phyloP scores from a whole-genome alignment of 1,284 basidiomycete genomes.

The Trametes versicolor region DNA sequence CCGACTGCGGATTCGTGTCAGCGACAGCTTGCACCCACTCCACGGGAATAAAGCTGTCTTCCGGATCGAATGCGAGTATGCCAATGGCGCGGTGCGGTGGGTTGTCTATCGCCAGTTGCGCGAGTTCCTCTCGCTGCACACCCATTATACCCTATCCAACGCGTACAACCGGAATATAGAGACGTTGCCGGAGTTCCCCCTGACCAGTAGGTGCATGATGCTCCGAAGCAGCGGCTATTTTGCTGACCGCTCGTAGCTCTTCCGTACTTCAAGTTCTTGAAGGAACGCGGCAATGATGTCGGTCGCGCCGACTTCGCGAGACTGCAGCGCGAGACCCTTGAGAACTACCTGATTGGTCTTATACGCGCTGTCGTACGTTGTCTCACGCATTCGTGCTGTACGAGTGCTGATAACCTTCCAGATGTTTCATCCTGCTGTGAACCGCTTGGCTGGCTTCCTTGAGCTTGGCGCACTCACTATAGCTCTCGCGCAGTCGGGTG shows the following conservation, averaged over 20 bases:
- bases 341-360: slow-evolving; percentile 90
- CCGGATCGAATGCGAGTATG: slow-evolving; percentile 96
- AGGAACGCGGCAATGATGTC: slow-evolving; percentile 62
- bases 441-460: slow-evolving; percentile 93
- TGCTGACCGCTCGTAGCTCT: slow-evolving; percentile 58
- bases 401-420: slow-evolving; percentile 43
- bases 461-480: slow-evolving; percentile 94
- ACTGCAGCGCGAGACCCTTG: slow-evolving; percentile 82
- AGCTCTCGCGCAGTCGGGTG: slow-evolving; percentile 84
- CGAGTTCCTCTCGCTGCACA: slow-evolving; percentile 92
- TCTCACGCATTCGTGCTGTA: neutral
- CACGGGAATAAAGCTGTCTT: slow-evolving; percentile 86
- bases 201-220: slow-evolving; percentile 67
- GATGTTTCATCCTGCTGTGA: slow-evolving; percentile 98
- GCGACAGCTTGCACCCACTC: slow-evolving; percentile 86
- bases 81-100: slow-evolving; percentile 95
- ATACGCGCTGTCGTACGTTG: slow-evolving; percentile 87
- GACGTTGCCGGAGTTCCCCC: slow-evolving; percentile 92
- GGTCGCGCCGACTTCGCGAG: slow-evolving; percentile 81
- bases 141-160: slow-evolving; percentile 92
- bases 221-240: neutral
- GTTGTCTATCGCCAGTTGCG: slow-evolving; percentile 95
- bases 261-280: slow-evolving; percentile 89
- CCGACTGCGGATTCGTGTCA: slow-evolving; percentile 84
- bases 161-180: slow-evolving; percentile 77